Evolutionary conservation across 2,329 filamentous ascomycete species (phyloP).

Genomic region (Diaporthe eres): DNA sequence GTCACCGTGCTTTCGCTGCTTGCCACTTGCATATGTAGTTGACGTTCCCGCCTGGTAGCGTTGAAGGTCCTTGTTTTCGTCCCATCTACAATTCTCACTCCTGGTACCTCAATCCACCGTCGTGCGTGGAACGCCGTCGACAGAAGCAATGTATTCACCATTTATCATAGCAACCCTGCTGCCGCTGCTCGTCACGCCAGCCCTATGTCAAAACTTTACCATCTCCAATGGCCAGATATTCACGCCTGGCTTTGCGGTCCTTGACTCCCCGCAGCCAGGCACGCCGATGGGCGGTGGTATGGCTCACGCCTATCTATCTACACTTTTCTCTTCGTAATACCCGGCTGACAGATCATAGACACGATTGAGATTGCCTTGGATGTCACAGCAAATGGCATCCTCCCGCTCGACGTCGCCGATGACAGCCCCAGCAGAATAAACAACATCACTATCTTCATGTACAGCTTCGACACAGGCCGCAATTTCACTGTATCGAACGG

Average conservation of each 20-base stretch:
- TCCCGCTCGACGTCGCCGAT: conserved; percentile 70
- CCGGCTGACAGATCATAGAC: conserved; percentile 56
- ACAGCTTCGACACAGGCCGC: conserved; percentile 71
- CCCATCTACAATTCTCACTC: not conserved
- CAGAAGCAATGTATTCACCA: conserved; percentile 25
- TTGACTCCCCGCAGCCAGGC: conserved; percentile 76
- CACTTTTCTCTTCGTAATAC: not conserved
- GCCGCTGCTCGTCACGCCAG: conserved; percentile 48
- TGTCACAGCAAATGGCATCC: conserved; percentile 74
- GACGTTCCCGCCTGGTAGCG: not conserved
- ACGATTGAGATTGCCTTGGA: conserved; percentile 76
- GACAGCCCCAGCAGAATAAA: conserved; percentile 70
- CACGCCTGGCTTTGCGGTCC: conserved; percentile 76
- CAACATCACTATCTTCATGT: conserved; percentile 78
- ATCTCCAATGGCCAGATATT: conserved; percentile 76
- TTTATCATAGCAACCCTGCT: conserved; percentile 41
- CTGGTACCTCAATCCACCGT: not conserved
- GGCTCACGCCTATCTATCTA: conserved; percentile 45
- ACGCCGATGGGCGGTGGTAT: conserved; percentile 75
- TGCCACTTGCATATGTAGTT: conserved; percentile 10
- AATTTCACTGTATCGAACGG: conserved; percentile 80
- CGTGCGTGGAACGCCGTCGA: not conserved
- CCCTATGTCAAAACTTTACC: conserved; percentile 63
- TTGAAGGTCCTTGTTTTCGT: not conserved
- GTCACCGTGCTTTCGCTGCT: not conserved